These are phyloP conservation scores for Withania somnifera DNA, from an alignment of 305 asterid species.

Conservation along the genomic window DNA sequence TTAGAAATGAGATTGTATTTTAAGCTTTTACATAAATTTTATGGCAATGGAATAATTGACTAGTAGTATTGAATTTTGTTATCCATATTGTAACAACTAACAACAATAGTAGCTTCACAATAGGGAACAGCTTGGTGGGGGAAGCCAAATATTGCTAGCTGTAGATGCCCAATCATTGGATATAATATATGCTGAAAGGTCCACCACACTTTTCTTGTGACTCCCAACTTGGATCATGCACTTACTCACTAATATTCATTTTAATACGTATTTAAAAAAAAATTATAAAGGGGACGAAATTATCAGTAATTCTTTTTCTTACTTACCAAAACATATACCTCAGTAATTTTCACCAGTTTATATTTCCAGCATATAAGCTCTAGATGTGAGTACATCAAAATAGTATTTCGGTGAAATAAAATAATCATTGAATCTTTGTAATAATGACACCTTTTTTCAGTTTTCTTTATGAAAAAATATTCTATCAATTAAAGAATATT, in stretches of 20 bases:
- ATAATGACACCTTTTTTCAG: neutral
- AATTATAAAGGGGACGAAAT: neutral
- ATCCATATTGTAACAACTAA: neutral
- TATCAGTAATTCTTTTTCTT: neutral
- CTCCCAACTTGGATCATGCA: constrained; percentile 13
- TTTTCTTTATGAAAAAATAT: neutral
- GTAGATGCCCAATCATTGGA: constrained; percentile 27
- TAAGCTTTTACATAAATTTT: neutral
- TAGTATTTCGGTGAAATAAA: neutral
- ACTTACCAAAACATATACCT: neutral
- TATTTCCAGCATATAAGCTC: neutral
- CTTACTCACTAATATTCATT: neutral
- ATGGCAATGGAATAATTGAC: neutral
- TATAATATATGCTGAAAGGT: constrained; percentile 12
- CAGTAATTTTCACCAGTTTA: neutral
- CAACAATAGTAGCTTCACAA: neutral
- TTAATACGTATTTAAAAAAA: neutral
- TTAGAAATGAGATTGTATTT: no score
- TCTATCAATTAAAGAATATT: neutral
- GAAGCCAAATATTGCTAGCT: neutral
- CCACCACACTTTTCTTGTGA: constrained; percentile 36
- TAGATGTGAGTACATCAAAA: neutral
- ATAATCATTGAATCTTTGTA: no score
- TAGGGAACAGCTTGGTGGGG: neutral
- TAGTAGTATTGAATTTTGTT: neutral